Evolutionary conservation across 306 rosid genomes (phyloP), one percentile per base, ranked within the genome.

Genomic region (Pyrus communis): DNA sequence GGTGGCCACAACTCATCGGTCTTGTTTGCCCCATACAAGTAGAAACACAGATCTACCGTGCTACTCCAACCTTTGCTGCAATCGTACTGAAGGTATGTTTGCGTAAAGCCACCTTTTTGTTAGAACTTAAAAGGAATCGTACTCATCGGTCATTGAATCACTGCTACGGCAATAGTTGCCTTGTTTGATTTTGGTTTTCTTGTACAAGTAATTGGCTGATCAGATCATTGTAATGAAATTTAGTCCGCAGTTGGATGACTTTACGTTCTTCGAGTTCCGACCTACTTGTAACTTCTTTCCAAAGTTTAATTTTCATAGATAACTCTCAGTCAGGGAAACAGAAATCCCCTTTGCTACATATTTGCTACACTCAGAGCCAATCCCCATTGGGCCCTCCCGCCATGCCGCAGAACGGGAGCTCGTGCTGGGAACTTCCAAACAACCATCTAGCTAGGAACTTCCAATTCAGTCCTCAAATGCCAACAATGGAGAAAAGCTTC

Each of bases 1-100:
- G 99, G 99, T 19, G 99, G 99, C 76, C 99, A 95, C 87, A 95
- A 35, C 35, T 33, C 99, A 43, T 89, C 99, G 25, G 86, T 95
- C 80, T 73, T 91, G 77, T 92, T 95, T 89, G 93, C 97, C 40
- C 99, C 97, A 3, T 95, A 84, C 52, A 87, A 90, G 80, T 89
- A 87, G 82, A 87, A 87, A 85, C 67, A 73, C 77, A 77, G 67
- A 83, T 64, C 70, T 75, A 30, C 28, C 64, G 83, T 72, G 58
- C 80, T 78, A 46, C 55, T 71, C 72, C 79, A 74, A 66, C 82
- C 74, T 77, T 43, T 75, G 76, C 78, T 82, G 81, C 70, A 57
- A 46, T 80, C 77, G 65, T 62, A 75, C 52, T 52, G 21, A 84
- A 83, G 96, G 89, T 84, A 79, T 77, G 73, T 19, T 2, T 65